Conservation (phyloP, 768 basidiomycete genomes). For the Suillus fuscotomentosus region DNA sequence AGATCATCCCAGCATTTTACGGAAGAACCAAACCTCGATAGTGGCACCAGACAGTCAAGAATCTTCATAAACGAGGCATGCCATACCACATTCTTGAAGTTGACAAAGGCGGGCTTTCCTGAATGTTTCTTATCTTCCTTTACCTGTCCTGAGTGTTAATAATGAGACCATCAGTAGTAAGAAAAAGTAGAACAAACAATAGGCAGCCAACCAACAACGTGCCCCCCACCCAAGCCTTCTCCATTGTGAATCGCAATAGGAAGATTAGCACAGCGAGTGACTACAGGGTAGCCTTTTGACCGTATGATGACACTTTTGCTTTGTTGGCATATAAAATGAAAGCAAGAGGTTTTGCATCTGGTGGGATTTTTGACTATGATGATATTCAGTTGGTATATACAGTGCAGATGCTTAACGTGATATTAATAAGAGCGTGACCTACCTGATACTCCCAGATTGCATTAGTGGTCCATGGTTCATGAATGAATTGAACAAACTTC, state of each 20-base stretch:
- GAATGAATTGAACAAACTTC: neutral
- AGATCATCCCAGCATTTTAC: slow-evolving; percentile 11
- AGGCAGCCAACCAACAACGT: slow-evolving; percentile 19
- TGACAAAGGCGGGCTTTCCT: slow-evolving; percentile 12
- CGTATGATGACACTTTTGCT: slow-evolving; percentile 18
- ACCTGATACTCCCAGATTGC: neutral
- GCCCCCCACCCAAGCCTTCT: slow-evolving; percentile 11
- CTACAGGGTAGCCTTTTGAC: slow-evolving; percentile 20
- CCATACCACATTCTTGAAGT: slow-evolving; percentile 22
- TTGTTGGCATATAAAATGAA: slow-evolving; percentile 35
- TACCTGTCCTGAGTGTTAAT: slow-evolving; percentile 3
- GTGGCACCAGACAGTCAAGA: slow-evolving; percentile 18
- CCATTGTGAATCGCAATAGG: slow-evolving; percentile 13
- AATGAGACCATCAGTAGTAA: neutral
- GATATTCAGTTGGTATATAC: neutral
- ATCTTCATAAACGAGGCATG: slow-evolving; percentile 22
- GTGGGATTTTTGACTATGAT: neutral
- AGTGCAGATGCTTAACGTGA: neutral
- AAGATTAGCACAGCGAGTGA: slow-evolving; percentile 17
- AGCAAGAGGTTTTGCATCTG: slow-evolving; percentile 15
- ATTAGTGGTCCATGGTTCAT: neutral
- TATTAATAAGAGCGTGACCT: neutral
- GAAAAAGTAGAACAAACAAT: slow-evolving; percentile 3
- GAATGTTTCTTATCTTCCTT: neutral
- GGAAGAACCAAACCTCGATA: slow-evolving; percentile 11